A percentile compares a stretch with the other conserved stretches of the same genome.
Evolutionary conservation across 1,284 basidiomycete genomes (phyloP).

Genomic region (Inonotus hispidus): DNA sequence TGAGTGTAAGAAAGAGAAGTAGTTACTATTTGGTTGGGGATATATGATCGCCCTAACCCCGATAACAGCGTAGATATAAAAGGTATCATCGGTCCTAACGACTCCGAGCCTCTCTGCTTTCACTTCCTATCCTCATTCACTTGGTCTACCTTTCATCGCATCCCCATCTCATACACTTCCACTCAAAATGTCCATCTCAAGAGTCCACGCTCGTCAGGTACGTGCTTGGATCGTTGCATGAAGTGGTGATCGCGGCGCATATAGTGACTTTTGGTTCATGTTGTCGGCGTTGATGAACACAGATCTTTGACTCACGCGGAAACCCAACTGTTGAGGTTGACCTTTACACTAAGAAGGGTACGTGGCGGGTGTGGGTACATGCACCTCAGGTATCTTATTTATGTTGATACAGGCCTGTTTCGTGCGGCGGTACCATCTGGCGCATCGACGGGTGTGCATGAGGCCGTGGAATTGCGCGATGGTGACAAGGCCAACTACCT

Average conservation of each 20-base stretch:
- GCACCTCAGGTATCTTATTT: background rate
- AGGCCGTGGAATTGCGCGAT: slow-evolving; percentile 98
- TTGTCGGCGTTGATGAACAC: slow-evolving; percentile 13
- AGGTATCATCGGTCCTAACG: background rate
- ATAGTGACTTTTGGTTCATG: slow-evolving; percentile 17
- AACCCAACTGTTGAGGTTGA: slow-evolving; percentile 97
- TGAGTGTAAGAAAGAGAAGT: background rate
- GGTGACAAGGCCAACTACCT: slow-evolving; percentile 91
- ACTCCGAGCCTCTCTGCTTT: slow-evolving; percentile 2
- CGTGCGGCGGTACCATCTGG: slow-evolving; percentile 96
- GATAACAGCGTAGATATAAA: slow-evolving; percentile 3
- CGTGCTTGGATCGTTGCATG: background rate
- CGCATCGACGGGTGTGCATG: slow-evolving; percentile 97
- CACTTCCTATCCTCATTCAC: slow-evolving; percentile 14
- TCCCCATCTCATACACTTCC: slow-evolving; percentile 25
- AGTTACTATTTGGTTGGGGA: background rate
- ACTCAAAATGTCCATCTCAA: slow-evolving; percentile 75
- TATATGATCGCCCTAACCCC: background rate
- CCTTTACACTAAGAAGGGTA: slow-evolving; percentile 81
- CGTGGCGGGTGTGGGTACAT: slow-evolving; percentile 22
- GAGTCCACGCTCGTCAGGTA: slow-evolving; percentile 86
- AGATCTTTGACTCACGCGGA: slow-evolving; percentile 97
- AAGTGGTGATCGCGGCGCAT: slow-evolving; percentile 4
- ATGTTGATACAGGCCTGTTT: slow-evolving; percentile 68
- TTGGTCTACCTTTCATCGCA: slow-evolving; percentile 8